Evolutionary conservation across 2,329 filamentous ascomycete genomes (phyloP), one percentile per base, ranked within the genome.

Genomic region (Aspergillus eucalypticola): DNA sequence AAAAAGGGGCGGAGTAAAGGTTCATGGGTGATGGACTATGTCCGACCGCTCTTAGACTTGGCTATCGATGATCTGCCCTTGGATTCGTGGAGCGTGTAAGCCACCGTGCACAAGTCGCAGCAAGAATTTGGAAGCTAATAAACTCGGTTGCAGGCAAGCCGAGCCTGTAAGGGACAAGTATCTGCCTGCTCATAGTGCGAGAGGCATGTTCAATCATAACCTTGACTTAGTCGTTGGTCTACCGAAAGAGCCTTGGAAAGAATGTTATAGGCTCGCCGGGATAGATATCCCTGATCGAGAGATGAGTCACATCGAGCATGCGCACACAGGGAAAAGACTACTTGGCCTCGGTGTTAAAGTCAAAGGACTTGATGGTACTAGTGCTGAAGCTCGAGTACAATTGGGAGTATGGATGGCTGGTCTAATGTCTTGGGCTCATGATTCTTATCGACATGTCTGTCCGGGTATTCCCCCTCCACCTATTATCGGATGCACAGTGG

Each of bases 51-150:
- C 17, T 38, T 59, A 23, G 41, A 56, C 35, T 23, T 35, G 19
- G 52, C 60, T 5, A 56, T 61, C 13, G 39, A 41, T 19, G 25
- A n/a, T 10, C 32, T 56, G 19, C 51, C 51, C 3, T 38, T 61
- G n/a, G 56, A 59, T 13, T 59, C 56, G 32, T 56, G 60, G 59
- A 61, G 51, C 23, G 55, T 61, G 56, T 61, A 58, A n/a, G 55
- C 51, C 17, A 21, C 10, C 15, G 17, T 27, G 11, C 23, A 21
- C 11, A 21, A 11, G 13, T 19, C 23, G 6, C 5, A 25, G 8
- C 21, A 29, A 15, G 25, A 25, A 3, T 8, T 8, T 19, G 2
- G 13, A 51, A 8, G 48, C 48, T 51, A 15, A 35, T 35, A 51
- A 0, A 15, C 6, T 29, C 11, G 11, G 10, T 35, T 11, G 13